Base-by-base conservation (phyloP, 164 flowering plant species). In the Paratinospora sagittata region DNA sequence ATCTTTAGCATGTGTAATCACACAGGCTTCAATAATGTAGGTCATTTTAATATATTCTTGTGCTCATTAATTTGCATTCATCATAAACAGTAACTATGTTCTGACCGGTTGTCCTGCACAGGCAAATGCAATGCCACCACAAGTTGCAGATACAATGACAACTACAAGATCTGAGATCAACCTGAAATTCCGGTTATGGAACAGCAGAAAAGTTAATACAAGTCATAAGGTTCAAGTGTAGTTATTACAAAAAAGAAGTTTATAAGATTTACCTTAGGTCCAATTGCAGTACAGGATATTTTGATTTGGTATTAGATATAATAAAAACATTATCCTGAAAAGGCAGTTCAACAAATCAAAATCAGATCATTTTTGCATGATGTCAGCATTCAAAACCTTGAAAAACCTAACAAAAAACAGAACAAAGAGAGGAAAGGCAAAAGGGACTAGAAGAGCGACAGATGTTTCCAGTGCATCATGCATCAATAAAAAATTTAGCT, bases 101-200 rank as follows among this genome's bases (percentile, higher is more conserved):
- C 90, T 63, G 37, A 95, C 98, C 86, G 97, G 97, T 77, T 92
- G 97, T 75, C 99, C 99, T 75, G 91, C 94, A 84, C 91, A 92
- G 66, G 99, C 97, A 81, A 92, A 95, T 39, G 93, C 97, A 71
- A 95, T 92, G 63, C 99, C 99, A 78, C 99, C 99, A 84, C 94
- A 90, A 74, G 97, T 85, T 78, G 97, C 99, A 73, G 90, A 95
- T 27, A 95, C 97, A 84, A 92, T 90, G 68, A 90, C 97, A 68
- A 95, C 89, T 27, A 92, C 97, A 68, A 95, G 80, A 85, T 95
- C 97, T 23, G 93, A 87, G 81, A 95, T 95, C 82, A 95, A 82
- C 80, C 97, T 94, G 84, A 75, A 79, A 67, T 55, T 55, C 61
- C 21, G 4, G 21, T 55, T 19, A 55, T n/a, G 61, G 24, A 55